Evolutionary conservation across 2,329 filamentous ascomycete genomes (phyloP).

Genomic region (Trichoderma asperellum): DNA sequence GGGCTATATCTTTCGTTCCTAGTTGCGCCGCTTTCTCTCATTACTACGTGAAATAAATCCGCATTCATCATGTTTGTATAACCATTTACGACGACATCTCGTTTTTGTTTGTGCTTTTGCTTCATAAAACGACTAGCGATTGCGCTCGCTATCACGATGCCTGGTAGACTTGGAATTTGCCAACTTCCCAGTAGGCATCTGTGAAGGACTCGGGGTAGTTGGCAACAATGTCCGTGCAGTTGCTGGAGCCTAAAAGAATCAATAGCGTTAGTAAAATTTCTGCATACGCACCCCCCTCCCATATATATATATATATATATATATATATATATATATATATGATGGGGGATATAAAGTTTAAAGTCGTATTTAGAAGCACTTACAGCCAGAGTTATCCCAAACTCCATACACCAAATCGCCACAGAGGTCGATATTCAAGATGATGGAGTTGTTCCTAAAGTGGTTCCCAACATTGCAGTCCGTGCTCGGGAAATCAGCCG

Average conservation of each 20-base stretch:
- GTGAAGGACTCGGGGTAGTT: constrained; percentile 59
- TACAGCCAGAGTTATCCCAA: constrained; percentile 53
- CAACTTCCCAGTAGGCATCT: constrained; percentile 69
- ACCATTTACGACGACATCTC: background rate
- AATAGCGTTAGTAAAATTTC: background rate
- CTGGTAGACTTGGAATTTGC: constrained; percentile 61
- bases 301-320: background rate
- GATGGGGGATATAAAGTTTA: too few species aligned
- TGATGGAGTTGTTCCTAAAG: constrained; percentile 68
- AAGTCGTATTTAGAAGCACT: constrained; percentile 28
- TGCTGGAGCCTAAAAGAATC: constrained; percentile 50
- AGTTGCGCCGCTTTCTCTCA: background rate
- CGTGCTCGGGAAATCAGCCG: constrained; percentile 68
- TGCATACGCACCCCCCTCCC: background rate
- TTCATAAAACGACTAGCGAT: background rate
- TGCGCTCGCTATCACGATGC: constrained; percentile 32
- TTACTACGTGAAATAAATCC: background rate
- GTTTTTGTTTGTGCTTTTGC: background rate
- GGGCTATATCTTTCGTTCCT: background rate
- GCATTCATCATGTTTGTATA: background rate
- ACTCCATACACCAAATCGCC: constrained; percentile 57
- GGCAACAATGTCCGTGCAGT: constrained; percentile 61
- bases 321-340: too few species aligned
- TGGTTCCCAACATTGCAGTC: constrained; percentile 62
- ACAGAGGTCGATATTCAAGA: constrained; percentile 68